A percentile compares a stretch with the other conserved stretches of the same genome.
phyloP scores from a whole-genome alignment of 1,284 basidiomycete genomes.

The Ustilago trichophora region DNA sequence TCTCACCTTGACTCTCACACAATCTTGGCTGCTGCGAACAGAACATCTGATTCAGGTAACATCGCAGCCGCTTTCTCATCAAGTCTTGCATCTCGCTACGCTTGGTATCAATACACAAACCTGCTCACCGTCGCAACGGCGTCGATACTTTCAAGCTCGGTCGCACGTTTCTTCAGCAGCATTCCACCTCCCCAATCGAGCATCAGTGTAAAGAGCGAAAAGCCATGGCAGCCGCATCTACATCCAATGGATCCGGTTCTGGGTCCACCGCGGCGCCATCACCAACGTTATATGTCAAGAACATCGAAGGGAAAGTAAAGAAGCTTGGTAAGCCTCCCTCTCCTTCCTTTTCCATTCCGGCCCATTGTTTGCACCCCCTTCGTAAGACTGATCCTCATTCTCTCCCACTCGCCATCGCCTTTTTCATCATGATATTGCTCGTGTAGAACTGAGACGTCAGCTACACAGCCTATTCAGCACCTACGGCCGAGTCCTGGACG shows the following conservation, averaged over 20 bases:
- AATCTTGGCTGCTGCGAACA: too few relatives aligned
- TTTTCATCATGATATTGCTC: background rate
- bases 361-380: background rate
- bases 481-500: constrained; percentile 91
- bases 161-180: too few relatives aligned
- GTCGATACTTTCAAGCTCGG: too few relatives aligned
- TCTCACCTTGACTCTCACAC: too few relatives aligned
- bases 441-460: constrained; percentile 78
- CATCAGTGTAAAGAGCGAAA: background rate
- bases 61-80: too few relatives aligned
- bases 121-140: too few relatives aligned
- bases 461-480: constrained; percentile 90
- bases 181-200: too few relatives aligned
- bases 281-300: constrained; percentile 90
- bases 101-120: too few relatives aligned
- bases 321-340: constrained; percentile 73
- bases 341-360: too few relatives aligned
- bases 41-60: too few relatives aligned
- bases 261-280: constrained; percentile 71
- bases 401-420: background rate
- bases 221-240: constrained; percentile 7
- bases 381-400: background rate
- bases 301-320: constrained; percentile 91
- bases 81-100: too few relatives aligned
- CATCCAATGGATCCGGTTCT: constrained; percentile 6